Percentiles rank a stretch among this genome's conserved stretches.
Evolutionary conservation across 106 monocot species (phyloP).

Genomic region (Alisma plantagoaquatica): DNA sequence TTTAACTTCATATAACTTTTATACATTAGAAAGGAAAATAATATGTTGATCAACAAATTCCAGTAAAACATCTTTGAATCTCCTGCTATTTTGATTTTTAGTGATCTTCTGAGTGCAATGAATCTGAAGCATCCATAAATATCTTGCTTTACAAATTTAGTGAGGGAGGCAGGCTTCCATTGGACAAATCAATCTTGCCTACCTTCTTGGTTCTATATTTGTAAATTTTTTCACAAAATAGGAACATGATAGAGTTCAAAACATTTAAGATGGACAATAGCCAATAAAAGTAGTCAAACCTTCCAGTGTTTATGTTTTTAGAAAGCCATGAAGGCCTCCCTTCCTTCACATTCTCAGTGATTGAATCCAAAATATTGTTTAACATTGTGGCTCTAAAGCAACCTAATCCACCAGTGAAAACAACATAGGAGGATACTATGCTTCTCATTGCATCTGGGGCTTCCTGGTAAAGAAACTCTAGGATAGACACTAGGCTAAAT

Average conservation of each 20-base stretch:
- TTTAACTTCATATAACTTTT: too few relatives aligned
- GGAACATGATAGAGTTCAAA: conserved; percentile 54
- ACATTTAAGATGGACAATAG: conserved; percentile 49
- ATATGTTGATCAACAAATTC: too few relatives aligned
- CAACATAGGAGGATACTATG: conserved; percentile 74
- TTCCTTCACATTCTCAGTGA: conserved; percentile 49
- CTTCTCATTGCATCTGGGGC: conserved; percentile 97
- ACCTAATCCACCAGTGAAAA: conserved; percentile 80
- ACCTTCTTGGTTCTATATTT: conserved; percentile 41
- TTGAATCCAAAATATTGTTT: conserved; percentile 63
- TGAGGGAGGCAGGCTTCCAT: too few relatives aligned
- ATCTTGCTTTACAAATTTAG: too few relatives aligned
- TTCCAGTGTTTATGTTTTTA: conserved; percentile 80
- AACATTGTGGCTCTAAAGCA: conserved; percentile 65
- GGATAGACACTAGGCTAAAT: conserved; percentile 69
- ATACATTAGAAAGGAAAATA: too few relatives aligned
- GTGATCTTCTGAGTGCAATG: too few relatives aligned
- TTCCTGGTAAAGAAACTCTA: conserved; percentile 88
- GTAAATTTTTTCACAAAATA: conserved; percentile 51
- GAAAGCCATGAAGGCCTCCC: conserved; percentile 69
- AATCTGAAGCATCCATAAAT: too few relatives aligned
- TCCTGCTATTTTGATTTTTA: too few relatives aligned
- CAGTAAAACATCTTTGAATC: too few relatives aligned
- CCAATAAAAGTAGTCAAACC: conserved; percentile 85
- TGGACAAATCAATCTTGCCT: too few relatives aligned